Evolutionary conservation across 352 stramenopile species (phyloP).

Genomic region (Phytophthora chlamydospora): DNA sequence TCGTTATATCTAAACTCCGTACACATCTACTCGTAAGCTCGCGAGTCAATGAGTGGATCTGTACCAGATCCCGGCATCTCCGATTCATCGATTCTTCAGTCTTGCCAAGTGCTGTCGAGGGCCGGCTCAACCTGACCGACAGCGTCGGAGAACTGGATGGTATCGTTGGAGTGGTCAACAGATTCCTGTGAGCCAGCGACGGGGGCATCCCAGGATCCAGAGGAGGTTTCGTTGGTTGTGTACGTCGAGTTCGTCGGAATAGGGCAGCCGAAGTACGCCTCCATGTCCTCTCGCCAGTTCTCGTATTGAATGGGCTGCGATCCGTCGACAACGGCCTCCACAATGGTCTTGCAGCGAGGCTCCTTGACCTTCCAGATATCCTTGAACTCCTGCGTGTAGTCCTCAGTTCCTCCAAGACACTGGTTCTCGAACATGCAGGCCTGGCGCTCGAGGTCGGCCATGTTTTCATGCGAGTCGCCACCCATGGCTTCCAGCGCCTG

Average conservation of each 20-base stretch:
- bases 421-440: conserved; percentile 60
- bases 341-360: conserved; percentile 54
- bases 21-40: too few relatives aligned
- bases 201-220: conserved; percentile 5
- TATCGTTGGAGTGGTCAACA: conserved; percentile 26
- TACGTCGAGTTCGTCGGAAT: conserved; percentile 26
- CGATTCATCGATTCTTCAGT: background rate
- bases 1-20: too few relatives aligned
- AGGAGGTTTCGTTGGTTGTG: conserved; percentile 3
- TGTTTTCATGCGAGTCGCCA: conserved; percentile 38
- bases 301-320: conserved; percentile 37
- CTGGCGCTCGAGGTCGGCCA: conserved; percentile 62
- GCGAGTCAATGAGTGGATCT: too few relatives aligned
- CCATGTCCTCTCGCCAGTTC: conserved; percentile 48
- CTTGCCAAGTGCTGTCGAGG: background rate
- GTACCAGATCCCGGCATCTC: background rate
- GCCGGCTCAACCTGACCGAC: background rate
- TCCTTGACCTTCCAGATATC: conserved; percentile 42
- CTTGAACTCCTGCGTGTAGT: conserved; percentile 61
- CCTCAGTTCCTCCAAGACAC: conserved; percentile 53
- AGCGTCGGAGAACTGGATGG: conserved; percentile 23
- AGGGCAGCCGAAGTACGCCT: conserved; percentile 47
- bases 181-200: background rate
- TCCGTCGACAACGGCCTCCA: conserved; percentile 47
- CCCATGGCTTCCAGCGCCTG: conserved; percentile 41